These are phyloP conservation scores for Limnanthes douglasii DNA, from an alignment of 345 rosid species.

Conservation along the genomic window DNA sequence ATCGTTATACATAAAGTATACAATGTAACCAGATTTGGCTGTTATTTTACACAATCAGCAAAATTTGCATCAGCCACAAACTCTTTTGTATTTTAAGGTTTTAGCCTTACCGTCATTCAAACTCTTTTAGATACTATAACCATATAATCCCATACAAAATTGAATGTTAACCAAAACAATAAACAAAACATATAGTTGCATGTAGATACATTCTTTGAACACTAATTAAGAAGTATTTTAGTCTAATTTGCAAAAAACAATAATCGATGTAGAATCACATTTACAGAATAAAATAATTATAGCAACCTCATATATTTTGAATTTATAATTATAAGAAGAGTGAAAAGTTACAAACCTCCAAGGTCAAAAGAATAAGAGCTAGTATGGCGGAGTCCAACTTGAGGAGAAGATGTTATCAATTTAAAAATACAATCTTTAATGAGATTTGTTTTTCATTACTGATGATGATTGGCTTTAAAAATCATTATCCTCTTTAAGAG, in stretches of 20 bases:
- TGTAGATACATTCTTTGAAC: no score
- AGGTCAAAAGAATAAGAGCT: slow-evolving; percentile 28
- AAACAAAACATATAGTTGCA: not conserved
- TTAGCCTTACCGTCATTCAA: slow-evolving; percentile 82
- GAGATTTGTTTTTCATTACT: slow-evolving; percentile 27
- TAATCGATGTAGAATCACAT: no score
- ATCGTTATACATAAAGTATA: no score
- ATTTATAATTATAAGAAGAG: not conserved
- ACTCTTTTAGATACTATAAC: slow-evolving; percentile 81
- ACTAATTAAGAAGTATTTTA: not conserved
- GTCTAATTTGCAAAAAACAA: no score
- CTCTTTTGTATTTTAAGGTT: slow-evolving; percentile 87
- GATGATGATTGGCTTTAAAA: slow-evolving; percentile 22
- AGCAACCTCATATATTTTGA: not conserved
- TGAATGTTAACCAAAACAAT: not conserved
- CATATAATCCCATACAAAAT: slow-evolving; percentile 2
- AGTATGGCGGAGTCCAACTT: slow-evolving; percentile 47
- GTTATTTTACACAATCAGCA: slow-evolving; percentile 93
- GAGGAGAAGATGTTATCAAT: slow-evolving; percentile 38
- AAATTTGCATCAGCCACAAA: slow-evolving; percentile 86
- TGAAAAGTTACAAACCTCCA: slow-evolving; percentile 13
- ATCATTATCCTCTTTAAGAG: no score
- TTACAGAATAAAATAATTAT: no score
- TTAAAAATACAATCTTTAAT: slow-evolving; percentile 65
- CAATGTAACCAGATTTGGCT: slow-evolving; percentile 55